Evolutionary conservation across 1,284 basidiomycete genomes (phyloP), one percentile per base, ranked within the genome.

Genomic region (Boletellus sp.): DNA sequence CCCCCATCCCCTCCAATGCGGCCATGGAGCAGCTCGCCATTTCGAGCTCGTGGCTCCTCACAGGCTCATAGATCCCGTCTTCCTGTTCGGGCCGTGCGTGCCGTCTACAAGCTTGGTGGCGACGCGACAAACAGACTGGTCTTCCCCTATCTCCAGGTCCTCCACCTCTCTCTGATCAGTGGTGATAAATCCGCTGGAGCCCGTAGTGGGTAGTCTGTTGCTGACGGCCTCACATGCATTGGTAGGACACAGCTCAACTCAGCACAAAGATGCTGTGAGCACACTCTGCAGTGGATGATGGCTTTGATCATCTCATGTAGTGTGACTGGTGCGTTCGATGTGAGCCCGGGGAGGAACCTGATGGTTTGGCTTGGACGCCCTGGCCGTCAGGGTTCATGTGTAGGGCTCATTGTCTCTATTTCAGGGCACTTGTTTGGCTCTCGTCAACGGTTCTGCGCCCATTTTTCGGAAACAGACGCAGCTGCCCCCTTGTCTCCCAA

Each of bases 301-400:
- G 76, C 69, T 54, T 80, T 73, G 53, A 88, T 77, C 9, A 87
- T 91, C 68, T 92, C 90, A 51, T 85, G 80, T 1, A 89, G 90
- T 8, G 73, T 70, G 21, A 91, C 79, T 59, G 81, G 79, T 17
- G 81, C 77, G 62, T 82, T 85, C 39, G 82, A 79, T 13, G 85
- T 77, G 58, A 80, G 77, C 2, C 77, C 80, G 26, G 84, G 78
- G 17, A 92, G 66, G 35, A 76, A 69, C 8, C 74, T 74, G 42
- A 82, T 59, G 0, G 72, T n/a, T n/a, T n/a, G n/a, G n/a, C n/a
- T n/a, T n/a, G n/a, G n/a, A n/a, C n/a, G n/a, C n/a, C n/a, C n/a
- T n/a, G n/a, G n/a, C n/a, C n/a, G n/a, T n/a, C n/a, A n/a, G n/a
- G n/a, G n/a, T n/a, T n/a, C n/a, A n/a, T n/a, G n/a, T n/a, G n/a